Evolutionary conservation across 225 moss, liverwort and hornwort species (phyloP), one percentile per base, ranked within the genome.

Genomic region (Ulota crispa): DNA sequence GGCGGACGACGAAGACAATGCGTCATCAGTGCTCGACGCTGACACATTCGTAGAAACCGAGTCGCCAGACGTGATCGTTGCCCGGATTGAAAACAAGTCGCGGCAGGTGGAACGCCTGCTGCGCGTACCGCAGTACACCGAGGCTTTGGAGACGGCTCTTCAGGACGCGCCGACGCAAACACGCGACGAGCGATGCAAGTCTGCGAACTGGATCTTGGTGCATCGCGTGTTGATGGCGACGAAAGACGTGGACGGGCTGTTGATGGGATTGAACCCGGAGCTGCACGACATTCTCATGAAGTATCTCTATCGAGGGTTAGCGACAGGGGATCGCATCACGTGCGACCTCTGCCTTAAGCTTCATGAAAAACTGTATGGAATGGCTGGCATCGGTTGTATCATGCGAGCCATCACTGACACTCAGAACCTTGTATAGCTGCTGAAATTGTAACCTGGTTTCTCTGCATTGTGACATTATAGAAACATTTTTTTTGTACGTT

Each of bases 201-300:
- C 98, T 24, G 95, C 98, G 47, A 98, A 95, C 56, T 98, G 98
- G 98, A 81, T 94, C 10, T 32, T 98, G 81, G 95, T 98, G 67
- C 95, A 98, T 78, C 95, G 98, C 65, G 95, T 95, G 19, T 70
- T 98, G 89, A 98, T 95, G 98, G 93, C 95, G 66, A 89, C 95
- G 47, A 98, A 98, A 73, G 98, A 98, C 78, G 88, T 85, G 36
- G 98, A 98, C 19, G 91, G 89, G 72, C 62, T 95, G 73, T 83
- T 95, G 68, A 79, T 86, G 60, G 92, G 92, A 53, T 82, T 98
- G 81, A 94, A 94, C 77, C 83, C 92, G 10, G 98, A 94, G 67
- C 89, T 89, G 39, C 93, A 93, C 76, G 95, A 95, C 83, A 88
- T 95, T 41, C 87, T 95, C 10, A 98, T 98, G 98, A 98, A 98